A percentile compares a stretch with the other conserved stretches of the same genome.
Evolutionary conservation across 257 asterid species (phyloP).

Genomic region (Thymus mandschuricus): DNA sequence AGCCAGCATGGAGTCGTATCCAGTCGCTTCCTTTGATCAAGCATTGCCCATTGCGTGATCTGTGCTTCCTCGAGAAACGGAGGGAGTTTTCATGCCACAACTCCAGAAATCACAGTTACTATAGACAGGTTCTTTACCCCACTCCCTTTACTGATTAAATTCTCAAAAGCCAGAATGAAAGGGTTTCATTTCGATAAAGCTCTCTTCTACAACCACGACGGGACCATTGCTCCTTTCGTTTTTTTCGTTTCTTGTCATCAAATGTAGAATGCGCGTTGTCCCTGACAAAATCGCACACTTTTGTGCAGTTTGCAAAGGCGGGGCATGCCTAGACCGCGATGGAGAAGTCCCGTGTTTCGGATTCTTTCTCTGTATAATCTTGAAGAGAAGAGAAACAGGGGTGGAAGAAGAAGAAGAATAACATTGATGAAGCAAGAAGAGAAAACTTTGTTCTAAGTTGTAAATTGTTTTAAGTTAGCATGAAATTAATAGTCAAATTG

Average conservation of each 20-base stretch:
- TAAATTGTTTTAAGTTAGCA: too few relatives aligned
- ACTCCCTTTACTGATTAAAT: background rate
- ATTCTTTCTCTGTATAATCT: background rate
- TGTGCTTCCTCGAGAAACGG: background rate
- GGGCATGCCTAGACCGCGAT: background rate
- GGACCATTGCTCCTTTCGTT: background rate
- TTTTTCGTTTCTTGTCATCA: background rate
- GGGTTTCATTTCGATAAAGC: background rate
- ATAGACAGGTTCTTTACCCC: background rate
- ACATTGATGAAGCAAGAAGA: too few relatives aligned
- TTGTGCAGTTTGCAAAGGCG: background rate
- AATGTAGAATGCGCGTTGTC: background rate
- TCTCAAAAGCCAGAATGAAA: background rate
- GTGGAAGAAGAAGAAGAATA: too few relatives aligned
- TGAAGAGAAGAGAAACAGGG: background rate
- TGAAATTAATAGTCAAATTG: too few relatives aligned
- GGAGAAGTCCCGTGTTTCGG: background rate
- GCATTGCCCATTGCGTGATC: conserved; percentile 11
- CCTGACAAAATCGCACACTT: background rate
- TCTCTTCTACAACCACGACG: background rate
- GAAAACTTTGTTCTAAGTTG: too few relatives aligned
- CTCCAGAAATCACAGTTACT: background rate
- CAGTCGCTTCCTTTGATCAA: conserved; percentile 45
- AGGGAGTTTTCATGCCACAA: background rate
- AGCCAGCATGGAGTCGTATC: conserved; percentile 49